Evolutionary conservation across 2,329 filamentous ascomycete genomes (phyloP).

Genomic region (Ceratocystis papillata): DNA sequence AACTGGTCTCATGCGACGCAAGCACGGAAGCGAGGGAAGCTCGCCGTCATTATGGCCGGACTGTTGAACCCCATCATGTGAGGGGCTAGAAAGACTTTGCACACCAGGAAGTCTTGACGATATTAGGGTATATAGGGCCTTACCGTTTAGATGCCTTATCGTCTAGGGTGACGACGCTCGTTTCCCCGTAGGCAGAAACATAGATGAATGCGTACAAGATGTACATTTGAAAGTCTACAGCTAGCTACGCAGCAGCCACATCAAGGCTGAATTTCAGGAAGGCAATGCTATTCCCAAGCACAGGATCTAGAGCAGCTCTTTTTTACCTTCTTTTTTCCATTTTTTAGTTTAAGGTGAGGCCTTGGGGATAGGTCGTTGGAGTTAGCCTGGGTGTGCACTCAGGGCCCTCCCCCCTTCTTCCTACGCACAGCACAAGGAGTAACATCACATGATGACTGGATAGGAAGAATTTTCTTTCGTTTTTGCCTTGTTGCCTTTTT

Average conservation of each 20-base stretch:
- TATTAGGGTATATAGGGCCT: neutral
- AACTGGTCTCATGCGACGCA: neutral
- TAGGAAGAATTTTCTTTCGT: neutral
- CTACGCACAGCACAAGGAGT: neutral
- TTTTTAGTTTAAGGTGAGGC: neutral
- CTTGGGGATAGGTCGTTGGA: neutral
- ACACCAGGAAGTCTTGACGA: neutral
- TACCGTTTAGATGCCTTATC: too few species aligned
- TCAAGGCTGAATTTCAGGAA: too few species aligned
- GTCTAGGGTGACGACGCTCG: neutral
- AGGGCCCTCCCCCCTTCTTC: neutral
- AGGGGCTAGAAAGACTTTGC: neutral
- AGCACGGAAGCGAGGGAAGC: neutral
- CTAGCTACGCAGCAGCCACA: too few species aligned
- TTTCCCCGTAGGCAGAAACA: neutral
- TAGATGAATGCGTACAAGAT: too few species aligned
- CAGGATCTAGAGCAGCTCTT: too few species aligned
- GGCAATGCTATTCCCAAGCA: too few species aligned
- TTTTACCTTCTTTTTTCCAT: too few species aligned
- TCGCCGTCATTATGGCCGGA: neutral
- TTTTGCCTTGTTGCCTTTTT: too few species aligned
- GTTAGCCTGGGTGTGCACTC: neutral
- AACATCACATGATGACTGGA: neutral
- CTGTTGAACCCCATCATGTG: neutral
- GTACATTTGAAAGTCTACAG: too few species aligned